Conservation (phyloP, 805 yeast species). For the Groenewaldozyma salmanticensis region DNA sequence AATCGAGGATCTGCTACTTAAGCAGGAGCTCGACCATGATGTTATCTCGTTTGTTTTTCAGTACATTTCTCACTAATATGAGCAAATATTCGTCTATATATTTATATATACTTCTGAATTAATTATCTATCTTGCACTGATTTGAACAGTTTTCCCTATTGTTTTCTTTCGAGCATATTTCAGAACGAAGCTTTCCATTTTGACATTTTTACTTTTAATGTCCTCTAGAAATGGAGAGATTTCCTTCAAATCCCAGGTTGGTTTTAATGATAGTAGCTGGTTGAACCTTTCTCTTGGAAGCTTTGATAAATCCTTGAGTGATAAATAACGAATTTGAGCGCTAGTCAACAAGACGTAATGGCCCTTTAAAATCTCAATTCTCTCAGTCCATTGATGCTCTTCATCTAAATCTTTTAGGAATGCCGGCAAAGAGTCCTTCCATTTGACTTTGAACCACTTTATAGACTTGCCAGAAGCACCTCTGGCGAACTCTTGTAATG, state of each 20-base stretch:
- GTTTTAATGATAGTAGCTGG: conserved; percentile 43
- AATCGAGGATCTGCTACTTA: conserved; percentile 69
- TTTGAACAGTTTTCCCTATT: conserved; percentile 32
- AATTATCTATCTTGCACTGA: conserved; percentile 22
- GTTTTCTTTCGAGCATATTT: conserved; percentile 50
- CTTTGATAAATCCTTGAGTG: conserved; percentile 37
- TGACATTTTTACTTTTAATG: conserved; percentile 43
- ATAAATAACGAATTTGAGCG: conserved; percentile 43
- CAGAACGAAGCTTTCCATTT: conserved; percentile 49
- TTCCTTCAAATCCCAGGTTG: conserved; percentile 53
- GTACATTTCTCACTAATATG: conserved; percentile 64
- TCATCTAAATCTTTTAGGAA: conserved; percentile 45
- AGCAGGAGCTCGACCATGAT: conserved; percentile 58
- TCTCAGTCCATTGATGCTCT: conserved; percentile 30
- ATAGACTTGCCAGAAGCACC: conserved; percentile 16
- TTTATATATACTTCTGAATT: too few relatives aligned
- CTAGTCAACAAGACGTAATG: conserved; percentile 39
- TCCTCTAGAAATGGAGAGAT: conserved; percentile 55
- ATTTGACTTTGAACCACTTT: conserved; percentile 33
- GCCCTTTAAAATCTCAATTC: conserved; percentile 46
- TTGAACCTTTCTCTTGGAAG: conserved; percentile 42
- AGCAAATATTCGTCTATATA: background rate
- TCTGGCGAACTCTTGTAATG: conserved; percentile 16
- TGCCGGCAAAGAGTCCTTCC: conserved; percentile 27
- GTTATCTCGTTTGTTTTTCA: conserved; percentile 86